phyloP scores from a whole-genome alignment of 2,329 filamentous ascomycete genomes.

The Hypomyces rosellus region DNA sequence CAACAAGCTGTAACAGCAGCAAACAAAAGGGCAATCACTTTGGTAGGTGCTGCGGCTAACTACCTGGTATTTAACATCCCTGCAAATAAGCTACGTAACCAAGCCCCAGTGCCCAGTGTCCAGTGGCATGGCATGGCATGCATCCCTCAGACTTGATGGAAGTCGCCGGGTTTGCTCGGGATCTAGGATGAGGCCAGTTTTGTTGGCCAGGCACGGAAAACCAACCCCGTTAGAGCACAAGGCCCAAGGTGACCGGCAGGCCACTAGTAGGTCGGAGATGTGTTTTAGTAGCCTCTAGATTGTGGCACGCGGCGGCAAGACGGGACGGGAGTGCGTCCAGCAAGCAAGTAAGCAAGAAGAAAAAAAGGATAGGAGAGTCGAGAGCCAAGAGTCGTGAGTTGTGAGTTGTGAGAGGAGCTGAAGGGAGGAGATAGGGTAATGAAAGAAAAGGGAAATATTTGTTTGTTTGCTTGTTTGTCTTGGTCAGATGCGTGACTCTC shows the following conservation, averaged over 20 bases:
- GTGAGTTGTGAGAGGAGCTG: too few species aligned
- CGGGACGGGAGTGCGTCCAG: too few species aligned
- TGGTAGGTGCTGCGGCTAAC: too few species aligned
- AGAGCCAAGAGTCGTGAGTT: too few species aligned
- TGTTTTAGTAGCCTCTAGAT: too few species aligned
- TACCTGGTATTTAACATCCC: not conserved
- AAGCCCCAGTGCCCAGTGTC: constrained; percentile 1
- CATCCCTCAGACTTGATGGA: not conserved
- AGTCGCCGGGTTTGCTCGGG: constrained; percentile 10
- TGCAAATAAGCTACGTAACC: constrained; percentile 1
- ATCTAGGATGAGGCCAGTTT: constrained; percentile 8
- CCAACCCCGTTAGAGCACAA: constrained; percentile 11
- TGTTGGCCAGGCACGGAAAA: constrained; percentile 9
- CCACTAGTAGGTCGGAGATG: too few species aligned
- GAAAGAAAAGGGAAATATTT: not conserved
- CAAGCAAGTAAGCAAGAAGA: too few species aligned
- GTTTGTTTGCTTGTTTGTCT: too few species aligned
- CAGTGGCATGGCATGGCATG: not conserved
- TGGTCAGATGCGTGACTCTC: too few species aligned
- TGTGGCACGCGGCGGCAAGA: too few species aligned
- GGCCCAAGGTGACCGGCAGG: constrained; percentile 2
- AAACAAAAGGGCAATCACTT: too few species aligned
- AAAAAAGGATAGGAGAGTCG: too few species aligned
- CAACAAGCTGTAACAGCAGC: not conserved
- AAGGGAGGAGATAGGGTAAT: not conserved